These are phyloP conservation scores for Silene noctiflora DNA, from an alignment of 179 eudicot species.

Conservation along the genomic window DNA sequence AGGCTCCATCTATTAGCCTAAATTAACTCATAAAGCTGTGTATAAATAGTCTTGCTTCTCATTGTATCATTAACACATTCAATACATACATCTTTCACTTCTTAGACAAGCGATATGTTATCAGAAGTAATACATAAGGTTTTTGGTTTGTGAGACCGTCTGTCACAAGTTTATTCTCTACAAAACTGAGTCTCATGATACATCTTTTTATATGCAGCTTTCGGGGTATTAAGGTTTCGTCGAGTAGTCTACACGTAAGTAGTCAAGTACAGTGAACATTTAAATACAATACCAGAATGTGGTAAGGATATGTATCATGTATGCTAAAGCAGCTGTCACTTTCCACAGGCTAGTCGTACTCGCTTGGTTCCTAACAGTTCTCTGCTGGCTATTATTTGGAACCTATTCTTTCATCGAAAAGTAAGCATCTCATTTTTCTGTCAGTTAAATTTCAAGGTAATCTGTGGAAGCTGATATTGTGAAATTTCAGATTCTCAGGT, in stretches of 20 bases:
- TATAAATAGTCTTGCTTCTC: no score
- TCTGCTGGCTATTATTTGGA: conserved; percentile 70
- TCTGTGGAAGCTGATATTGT: not conserved
- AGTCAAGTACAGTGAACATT: not conserved
- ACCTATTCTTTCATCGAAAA: conserved; percentile 54
- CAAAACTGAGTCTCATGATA: conserved; percentile 11
- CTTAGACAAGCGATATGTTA: no score
- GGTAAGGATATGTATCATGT: not conserved
- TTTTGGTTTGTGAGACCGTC: no score
- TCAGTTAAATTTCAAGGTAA: not conserved
- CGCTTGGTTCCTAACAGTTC: conserved; percentile 56
- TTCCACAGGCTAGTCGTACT: conserved; percentile 45
- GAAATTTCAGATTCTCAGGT: conserved; percentile 45
- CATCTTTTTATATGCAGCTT: conserved; percentile 32
- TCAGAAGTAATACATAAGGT: no score
- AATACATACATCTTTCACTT: no score
- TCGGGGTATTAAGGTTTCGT: conserved; percentile 45
- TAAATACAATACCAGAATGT: not conserved
- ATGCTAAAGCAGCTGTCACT: not conserved
- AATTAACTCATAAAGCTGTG: no score
- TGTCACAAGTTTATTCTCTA: not conserved
- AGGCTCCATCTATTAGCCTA: no score
- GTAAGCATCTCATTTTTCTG: conserved; percentile 29
- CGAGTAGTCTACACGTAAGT: conserved; percentile 45
- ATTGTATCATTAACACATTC: no score